Evolutionary conservation across 2,329 filamentous ascomycete species (phyloP).

Genomic region (Hymenotorrendiella dingleyae): DNA sequence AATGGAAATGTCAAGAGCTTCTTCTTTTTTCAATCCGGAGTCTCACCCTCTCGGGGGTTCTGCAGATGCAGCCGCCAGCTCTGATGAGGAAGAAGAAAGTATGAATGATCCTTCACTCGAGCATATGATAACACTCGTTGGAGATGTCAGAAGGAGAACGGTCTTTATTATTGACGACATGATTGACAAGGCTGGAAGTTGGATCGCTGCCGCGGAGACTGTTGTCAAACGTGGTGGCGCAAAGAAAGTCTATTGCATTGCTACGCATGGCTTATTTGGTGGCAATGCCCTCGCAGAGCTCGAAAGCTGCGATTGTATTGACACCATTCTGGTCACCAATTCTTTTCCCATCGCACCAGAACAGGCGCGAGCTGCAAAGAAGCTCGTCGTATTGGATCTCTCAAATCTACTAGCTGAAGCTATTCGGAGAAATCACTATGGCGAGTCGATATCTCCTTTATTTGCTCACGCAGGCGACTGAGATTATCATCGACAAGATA

Average conservation of each 20-base stretch:
- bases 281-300: slow-evolving; percentile 84
- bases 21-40: slow-evolving; percentile 69
- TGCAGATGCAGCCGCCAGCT: slow-evolving; percentile 73
- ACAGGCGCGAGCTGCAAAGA: slow-evolving; percentile 64
- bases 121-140: slow-evolving; percentile 95
- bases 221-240: slow-evolving; percentile 89
- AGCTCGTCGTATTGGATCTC: slow-evolving; percentile 84
- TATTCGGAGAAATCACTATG: slow-evolving; percentile 93
- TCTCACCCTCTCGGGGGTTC: slow-evolving; percentile 71
- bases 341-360: slow-evolving; percentile 85
- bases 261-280: slow-evolving; percentile 91
- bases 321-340: slow-evolving; percentile 92
- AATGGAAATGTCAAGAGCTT: slow-evolving; percentile 75
- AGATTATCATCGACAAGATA: slow-evolving; percentile 29
- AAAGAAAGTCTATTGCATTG: slow-evolving; percentile 95
- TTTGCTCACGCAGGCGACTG: slow-evolving; percentile 26
- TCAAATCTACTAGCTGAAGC: slow-evolving; percentile 85
- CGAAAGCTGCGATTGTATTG: slow-evolving; percentile 87
- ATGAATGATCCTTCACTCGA: slow-evolving; percentile 75
- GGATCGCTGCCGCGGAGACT: slow-evolving; percentile 95
- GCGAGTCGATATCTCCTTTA: slow-evolving; percentile 61
- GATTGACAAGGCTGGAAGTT: slow-evolving; percentile 95
- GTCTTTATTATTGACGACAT: slow-evolving; percentile 98
- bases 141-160: slow-evolving; percentile 79
- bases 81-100: slow-evolving; percentile 91